Evolutionary conservation across 257 asterid genomes (phyloP), one percentile per base, ranked within the genome.

Genomic region (Mentha longifolia): DNA sequence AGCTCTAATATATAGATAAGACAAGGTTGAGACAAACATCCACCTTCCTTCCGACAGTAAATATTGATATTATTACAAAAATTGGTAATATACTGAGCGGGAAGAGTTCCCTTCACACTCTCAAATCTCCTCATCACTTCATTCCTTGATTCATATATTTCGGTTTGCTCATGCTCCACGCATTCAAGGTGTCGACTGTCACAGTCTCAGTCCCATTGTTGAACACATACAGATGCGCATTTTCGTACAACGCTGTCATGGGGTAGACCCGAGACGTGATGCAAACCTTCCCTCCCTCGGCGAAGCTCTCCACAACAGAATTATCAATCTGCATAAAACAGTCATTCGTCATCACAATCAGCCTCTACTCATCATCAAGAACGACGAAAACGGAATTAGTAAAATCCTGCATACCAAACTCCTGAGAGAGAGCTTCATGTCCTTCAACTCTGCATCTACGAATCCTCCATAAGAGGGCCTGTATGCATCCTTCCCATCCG

Each of bases 381-480:
- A 28, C 31, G 31, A 28, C 31, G 3, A 28, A 28, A 28, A 28
- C 3, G 6, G 30, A 30, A 22, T 22, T 22, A 31, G 12, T 0
- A 17, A 63, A 20, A 37, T 19, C 28, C 7, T 49, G 47, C 83
- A 43, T 80, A 89, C 89, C 97, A 91, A 68, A 75, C 86, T 87
- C 78, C 92, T 84, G 11, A 91, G 91, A 0, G 93, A 86, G 1
- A 89, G 78, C 74, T 79, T 86, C 72, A 82, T 91, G 4, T 86
- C 74, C 2, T 72, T 63, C 72, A 89, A 67, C 57, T 89, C 95
- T 1, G 79, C 88, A 31, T 89, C 65, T 7, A 89, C 86, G 22
- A 81, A 86, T 31, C 95, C 96, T 59, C 83, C 97, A 51, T 74
- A 91, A 0, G 93, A 83, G 3, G 95, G 95, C 42, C 71, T 74